Base-by-base conservation (phyloP, 164 flowering plant species). In the Umbilicus rupestris region DNA sequence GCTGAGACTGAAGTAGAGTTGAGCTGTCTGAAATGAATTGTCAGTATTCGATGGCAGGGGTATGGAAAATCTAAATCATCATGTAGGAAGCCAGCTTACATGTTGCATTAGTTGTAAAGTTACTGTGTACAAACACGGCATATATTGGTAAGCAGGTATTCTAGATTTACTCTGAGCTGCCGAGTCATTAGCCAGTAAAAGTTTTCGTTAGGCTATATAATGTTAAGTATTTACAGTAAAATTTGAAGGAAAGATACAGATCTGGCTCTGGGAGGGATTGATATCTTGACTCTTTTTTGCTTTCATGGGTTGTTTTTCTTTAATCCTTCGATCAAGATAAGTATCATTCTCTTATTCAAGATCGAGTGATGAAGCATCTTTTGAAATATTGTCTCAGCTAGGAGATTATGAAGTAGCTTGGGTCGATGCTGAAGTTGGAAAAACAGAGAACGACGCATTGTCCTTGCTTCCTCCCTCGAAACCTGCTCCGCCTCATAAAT, bases 361-460 rank as follows among this genome's bases (percentile, higher is more conserved):
- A 28, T 24, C 2, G 20, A 24, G 59, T 24, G 29, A 50, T 50
- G 9, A 55, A 28, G 52, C 28, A 31, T 19, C 39, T 24, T 31
- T 44, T 28, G 42, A 29, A 20, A 17, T 68, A 26, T 67, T 46
- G 52, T 73, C 75, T 64, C 88, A 94, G 97, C 87, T 94, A 55
- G 99, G 99, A 49, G 97, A 94, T 59, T 74, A 88, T 78, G 99
- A 94, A 83, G 73, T 94, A 73, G 90, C 99, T 70, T 94, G 99
- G 99, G 74, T 84, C 50, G 99, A 91, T 81, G 87, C 96, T 65
- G 92, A 87, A 77, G 94, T 85, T 15, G 92, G 86, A 58, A 84
- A 86, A 78, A 85, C 87, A 29, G 99, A 91, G 50, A 77, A 35
- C 73, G 95, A 66, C 39, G 80, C 69, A 74, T 77, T 83, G 47